Base-by-base conservation (phyloP, 148 eudicot genomes). In the Rheum nobile region DNA sequence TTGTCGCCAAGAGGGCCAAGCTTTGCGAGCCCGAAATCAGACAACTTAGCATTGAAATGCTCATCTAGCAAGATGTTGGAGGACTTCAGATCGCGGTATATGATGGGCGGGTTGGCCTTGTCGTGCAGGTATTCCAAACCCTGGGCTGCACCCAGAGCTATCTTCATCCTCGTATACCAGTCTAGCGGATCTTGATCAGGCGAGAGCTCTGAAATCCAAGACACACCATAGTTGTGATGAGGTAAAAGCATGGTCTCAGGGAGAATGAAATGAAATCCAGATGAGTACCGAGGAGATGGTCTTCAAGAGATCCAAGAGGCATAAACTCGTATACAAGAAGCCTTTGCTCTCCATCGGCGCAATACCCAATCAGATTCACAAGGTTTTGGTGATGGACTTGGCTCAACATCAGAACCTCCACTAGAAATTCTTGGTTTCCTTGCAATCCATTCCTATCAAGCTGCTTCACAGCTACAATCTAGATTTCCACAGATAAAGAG, bases 281-380 rank as follows among this genome's bases (percentile, higher is more conserved):
- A 57, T 59, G 31, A 28, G 34, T 74, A 89, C 88, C 89, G 4
- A 88, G 80, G 42, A 91, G 82, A 80, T 83, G 93, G 72, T 85
- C 88, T 72, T 88, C 93, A 26, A 91, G 82, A 55, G 91, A 85
- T 39, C 93, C 93, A 72, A 82, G 76, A 12, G 83, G 65, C 86
- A 88, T 84, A 54, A 72, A 88, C 81, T 88, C 96, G 39, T 84
- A 87, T 21, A 90, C 96, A 73, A 90, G 61, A 81, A 90, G 86
- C 72, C 90, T 86, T 67, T 86, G 86, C 19, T 88, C 86, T 38
- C 90, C 88, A 75, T 90, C 91, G 21, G 86, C 86, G 77, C 86
- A 86, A 47, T 86, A 86, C 35, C 90, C 88, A 11, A 85, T 77
- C 14, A 86, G 80, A 13, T 80, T 79, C 34, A 86, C 85, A n/a